Conservation (phyloP, 1,284 basidiomycete genomes). For the Anthracocystis panici-leucophaei region DNA sequence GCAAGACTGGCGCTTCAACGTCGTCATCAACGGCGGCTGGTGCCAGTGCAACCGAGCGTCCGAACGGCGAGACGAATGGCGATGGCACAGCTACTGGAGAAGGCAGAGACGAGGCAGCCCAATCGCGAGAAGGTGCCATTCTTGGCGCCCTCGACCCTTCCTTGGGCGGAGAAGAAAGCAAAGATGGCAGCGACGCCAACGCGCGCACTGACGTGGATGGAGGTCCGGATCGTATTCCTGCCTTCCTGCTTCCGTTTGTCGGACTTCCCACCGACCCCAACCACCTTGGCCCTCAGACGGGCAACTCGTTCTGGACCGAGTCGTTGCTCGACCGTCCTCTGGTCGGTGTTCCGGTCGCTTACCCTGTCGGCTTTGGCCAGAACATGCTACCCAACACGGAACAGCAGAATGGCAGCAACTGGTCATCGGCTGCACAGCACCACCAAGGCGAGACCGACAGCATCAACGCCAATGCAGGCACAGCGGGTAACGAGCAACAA, state of each 20-base stretch:
- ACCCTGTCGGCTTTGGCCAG: constrained; percentile 47
- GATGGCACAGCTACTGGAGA: constrained; percentile 2
- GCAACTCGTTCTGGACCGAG: constrained; percentile 46
- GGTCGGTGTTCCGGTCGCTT: constrained; percentile 47
- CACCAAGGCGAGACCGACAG: constrained; percentile 14
- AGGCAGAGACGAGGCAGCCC: constrained; percentile 7
- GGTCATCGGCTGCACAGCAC: constrained; percentile 18
- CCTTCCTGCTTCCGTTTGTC: constrained; percentile 48
- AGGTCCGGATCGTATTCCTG: constrained; percentile 37
- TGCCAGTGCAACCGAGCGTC: constrained; percentile 10
- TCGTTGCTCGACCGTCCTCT: constrained; percentile 49
- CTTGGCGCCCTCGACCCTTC: constrained; percentile 39
- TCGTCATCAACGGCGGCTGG: constrained; percentile 15
- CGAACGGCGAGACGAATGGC: constrained; percentile 16
- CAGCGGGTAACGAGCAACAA: constrained; percentile 2
- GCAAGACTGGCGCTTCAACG: constrained; percentile 13
- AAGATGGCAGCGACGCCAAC: constrained; percentile 11
- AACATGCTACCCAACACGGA: constrained; percentile 14
- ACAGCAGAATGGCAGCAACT: constrained; percentile 35
- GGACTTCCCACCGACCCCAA: constrained; percentile 49
- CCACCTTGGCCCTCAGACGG: constrained; percentile 41
- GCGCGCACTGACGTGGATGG: constrained; percentile 34
- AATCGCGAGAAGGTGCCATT: constrained; percentile 19
- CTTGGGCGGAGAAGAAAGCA: constrained; percentile 18
- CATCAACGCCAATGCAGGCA: not conserved